Conservation (phyloP, 345 rosid genomes). For the Sonneratia caseolaris region DNA sequence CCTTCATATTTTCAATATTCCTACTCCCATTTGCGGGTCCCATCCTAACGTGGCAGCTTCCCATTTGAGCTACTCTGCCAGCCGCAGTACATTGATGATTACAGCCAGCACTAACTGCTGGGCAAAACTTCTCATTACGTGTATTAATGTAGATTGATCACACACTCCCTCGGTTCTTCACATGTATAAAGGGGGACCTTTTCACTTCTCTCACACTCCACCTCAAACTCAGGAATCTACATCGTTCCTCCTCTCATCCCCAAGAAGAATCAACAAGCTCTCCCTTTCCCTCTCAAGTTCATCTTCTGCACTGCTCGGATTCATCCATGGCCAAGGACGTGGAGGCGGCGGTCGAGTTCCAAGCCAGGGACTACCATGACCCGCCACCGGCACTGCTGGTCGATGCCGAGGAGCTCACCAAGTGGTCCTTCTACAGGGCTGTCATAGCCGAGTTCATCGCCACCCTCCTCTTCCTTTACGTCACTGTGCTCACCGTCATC, state of each 20-base stretch:
- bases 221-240: neutral
- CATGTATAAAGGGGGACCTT: neutral
- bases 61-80: too few relatives aligned
- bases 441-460: slow-evolving; percentile 39
- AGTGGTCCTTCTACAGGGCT: slow-evolving; percentile 40
- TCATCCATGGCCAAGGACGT: slow-evolving; percentile 22
- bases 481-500: slow-evolving; percentile 36
- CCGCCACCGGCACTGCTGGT: slow-evolving; percentile 35
- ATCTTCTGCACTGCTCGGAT: too few relatives aligned
- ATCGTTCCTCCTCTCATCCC: too few relatives aligned
- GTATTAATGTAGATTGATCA: too few relatives aligned
- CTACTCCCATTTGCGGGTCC: neutral
- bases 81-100: neutral
- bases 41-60: neutral
- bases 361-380: slow-evolving; percentile 31
- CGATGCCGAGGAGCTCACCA: slow-evolving; percentile 24
- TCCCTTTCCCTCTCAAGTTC: neutral
- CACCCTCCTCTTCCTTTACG: slow-evolving; percentile 32
- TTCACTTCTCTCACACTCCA: neutral
- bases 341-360: slow-evolving; percentile 21
- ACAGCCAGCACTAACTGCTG: too few relatives aligned
- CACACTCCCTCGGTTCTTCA: neutral
- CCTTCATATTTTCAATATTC: too few relatives aligned
- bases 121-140: too few relatives aligned
- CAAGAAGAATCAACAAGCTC: neutral